phyloP scores from a whole-genome alignment of 2,329 filamentous ascomycete genomes.

The Diaporthe humulicola region DNA sequence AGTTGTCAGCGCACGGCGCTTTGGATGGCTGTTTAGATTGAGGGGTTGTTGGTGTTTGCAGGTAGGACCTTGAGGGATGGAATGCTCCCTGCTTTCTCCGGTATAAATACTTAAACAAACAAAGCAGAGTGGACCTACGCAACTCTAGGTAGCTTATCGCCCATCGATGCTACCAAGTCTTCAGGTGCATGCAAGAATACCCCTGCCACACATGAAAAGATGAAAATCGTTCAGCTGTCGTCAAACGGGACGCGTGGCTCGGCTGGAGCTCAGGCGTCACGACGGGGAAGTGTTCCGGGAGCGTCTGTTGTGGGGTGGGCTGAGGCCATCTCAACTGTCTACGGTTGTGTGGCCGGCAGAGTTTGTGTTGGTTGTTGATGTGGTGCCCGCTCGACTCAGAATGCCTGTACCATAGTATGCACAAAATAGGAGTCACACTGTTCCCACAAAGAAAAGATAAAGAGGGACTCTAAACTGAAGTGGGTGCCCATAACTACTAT shows the following conservation, averaged over 20 bases:
- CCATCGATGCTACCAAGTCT: background rate
- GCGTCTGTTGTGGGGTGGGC: background rate
- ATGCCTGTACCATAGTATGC: slow-evolving; percentile 12
- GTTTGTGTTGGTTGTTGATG: background rate
- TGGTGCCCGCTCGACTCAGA: slow-evolving; percentile 12
- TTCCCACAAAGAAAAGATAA: background rate
- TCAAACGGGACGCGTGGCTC: background rate
- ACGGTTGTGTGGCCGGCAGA: background rate
- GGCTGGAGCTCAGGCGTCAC: background rate
- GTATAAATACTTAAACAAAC: slow-evolving; percentile 1
- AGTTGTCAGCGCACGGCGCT: background rate
- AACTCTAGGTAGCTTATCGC: background rate
- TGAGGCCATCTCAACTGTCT: background rate
- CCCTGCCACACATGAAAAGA: background rate
- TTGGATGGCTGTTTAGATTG: background rate
- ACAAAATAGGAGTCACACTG: background rate
- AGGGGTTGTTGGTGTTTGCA: background rate
- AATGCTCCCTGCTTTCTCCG: background rate
- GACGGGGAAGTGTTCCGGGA: slow-evolving; percentile 10
- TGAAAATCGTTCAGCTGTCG: background rate
- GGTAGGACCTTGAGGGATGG: background rate
- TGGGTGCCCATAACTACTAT: background rate
- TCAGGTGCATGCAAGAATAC: background rate
- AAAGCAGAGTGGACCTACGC: background rate
- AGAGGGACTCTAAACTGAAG: background rate